phyloP scores from a whole-genome alignment of 768 basidiomycete genomes.

The Collybia nuda region DNA sequence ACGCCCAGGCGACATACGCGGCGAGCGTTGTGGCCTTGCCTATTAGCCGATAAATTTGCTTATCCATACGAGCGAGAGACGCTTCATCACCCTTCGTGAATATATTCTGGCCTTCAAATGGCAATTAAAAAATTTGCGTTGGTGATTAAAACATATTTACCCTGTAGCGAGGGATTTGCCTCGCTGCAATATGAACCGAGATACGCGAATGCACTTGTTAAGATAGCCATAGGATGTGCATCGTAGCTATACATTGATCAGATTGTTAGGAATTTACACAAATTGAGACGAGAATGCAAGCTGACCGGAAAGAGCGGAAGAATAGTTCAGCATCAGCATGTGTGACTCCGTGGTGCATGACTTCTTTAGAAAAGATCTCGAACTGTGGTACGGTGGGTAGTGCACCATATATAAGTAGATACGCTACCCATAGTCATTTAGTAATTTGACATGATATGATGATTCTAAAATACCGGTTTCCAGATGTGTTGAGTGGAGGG shows the following conservation, averaged over 20 bases:
- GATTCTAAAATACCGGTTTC: constrained; percentile 49
- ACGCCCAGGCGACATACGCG: constrained; percentile 49
- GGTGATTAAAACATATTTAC: constrained; percentile 29
- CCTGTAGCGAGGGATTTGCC: constrained; percentile 86
- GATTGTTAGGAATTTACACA: not conserved
- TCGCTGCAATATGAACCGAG: constrained; percentile 86
- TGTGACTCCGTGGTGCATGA: constrained; percentile 71
- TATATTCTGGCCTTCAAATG: constrained; percentile 64
- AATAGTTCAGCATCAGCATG: constrained; percentile 71
- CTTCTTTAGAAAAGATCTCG: constrained; percentile 66
- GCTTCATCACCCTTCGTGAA: constrained; percentile 65
- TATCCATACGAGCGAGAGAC: constrained; percentile 83
- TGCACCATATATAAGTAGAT: constrained; percentile 86
- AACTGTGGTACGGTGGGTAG: constrained; percentile 67
- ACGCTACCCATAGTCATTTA: constrained; percentile 38
- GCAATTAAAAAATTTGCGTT: not conserved
- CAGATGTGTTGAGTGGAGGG: constrained; percentile 74
- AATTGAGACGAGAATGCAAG: not conserved
- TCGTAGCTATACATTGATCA: constrained; percentile 60
- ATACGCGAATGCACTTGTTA: constrained; percentile 85
- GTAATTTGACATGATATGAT: not conserved
- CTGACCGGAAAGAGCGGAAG: constrained; percentile 65
- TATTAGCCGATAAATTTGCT: constrained; percentile 86
- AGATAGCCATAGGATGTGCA: constrained; percentile 90
- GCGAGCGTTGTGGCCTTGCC: constrained; percentile 89